Percentiles rank a stretch among this genome's conserved stretches.
Evolutionary conservation across 805 yeast genomes (phyloP).

Genomic region (Candida nitratophila): DNA sequence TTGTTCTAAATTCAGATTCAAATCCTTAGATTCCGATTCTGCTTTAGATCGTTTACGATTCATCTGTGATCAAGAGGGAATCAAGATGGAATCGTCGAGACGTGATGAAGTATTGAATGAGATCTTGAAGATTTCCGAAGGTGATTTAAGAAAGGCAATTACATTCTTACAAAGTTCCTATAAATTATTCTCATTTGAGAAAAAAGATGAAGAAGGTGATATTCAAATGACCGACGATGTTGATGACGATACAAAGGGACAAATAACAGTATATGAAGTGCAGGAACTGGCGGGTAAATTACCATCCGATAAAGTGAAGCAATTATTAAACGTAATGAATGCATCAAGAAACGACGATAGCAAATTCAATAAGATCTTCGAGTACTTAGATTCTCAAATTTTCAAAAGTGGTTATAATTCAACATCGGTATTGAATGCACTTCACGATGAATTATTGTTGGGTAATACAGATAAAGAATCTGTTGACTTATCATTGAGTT

Average conservation of each 20-base stretch:
- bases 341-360: constrained; percentile 7
- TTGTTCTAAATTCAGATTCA: constrained; percentile 92
- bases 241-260: constrained; percentile 7
- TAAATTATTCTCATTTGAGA: constrained; percentile 32
- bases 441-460: constrained; percentile 26
- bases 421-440: constrained; percentile 19
- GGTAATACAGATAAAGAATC: constrained; percentile 13
- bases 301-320: constrained; percentile 14
- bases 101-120: constrained; percentile 50
- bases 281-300: constrained; percentile 28
- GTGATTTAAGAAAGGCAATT: constrained; percentile 91
- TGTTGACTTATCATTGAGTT: constrained; percentile 36
- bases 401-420: constrained; percentile 27
- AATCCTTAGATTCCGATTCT: constrained; percentile 60
- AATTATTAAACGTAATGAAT: constrained; percentile 10
- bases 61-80: constrained; percentile 48
- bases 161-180: constrained; percentile 84
- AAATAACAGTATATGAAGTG: constrained; percentile 6
- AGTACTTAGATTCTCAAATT: constrained; percentile 19
- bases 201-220: constrained; percentile 25
- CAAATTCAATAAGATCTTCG: constrained; percentile 17
- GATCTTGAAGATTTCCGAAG: constrained; percentile 68
- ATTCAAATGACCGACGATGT: constrained; percentile 20
- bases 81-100: constrained; percentile 20
- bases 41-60: constrained; percentile 62